Conservation (phyloP, 345 rosid species). For the Eucalyptus curtisii region DNA sequence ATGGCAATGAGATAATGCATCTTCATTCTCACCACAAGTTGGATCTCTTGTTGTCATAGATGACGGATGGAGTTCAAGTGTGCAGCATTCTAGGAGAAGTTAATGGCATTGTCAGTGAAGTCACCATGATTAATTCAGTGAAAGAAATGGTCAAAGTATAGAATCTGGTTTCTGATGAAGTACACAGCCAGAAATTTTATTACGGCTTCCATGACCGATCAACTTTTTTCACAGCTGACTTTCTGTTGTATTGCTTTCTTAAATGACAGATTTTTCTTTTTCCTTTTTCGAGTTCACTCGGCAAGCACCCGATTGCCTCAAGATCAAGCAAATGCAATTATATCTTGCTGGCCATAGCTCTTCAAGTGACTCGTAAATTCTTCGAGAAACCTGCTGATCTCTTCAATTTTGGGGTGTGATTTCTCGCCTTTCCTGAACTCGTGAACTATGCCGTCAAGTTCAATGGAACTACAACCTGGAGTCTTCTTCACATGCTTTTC, state of each 20-base stretch:
- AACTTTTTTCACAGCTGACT: neutral
- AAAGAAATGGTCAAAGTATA: neutral
- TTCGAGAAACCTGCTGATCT: constrained; percentile 11
- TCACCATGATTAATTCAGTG: neutral
- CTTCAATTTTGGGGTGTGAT: constrained; percentile 13
- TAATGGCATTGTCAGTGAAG: neutral
- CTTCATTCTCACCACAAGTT: neutral
- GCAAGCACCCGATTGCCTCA: neutral
- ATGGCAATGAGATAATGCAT: neutral
- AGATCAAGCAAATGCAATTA: neutral
- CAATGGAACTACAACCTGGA: constrained; percentile 50
- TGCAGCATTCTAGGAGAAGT: neutral
- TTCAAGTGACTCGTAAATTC: constrained; percentile 12
- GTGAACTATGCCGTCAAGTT: constrained; percentile 29
- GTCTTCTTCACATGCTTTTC: constrained; percentile 25
- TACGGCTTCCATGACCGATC: neutral
- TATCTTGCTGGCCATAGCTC: neutral
- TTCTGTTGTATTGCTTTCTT: neutral
- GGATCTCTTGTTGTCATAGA: neutral
- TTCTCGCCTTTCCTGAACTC: constrained; percentile 45
- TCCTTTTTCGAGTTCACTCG: neutral
- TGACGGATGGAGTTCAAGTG: neutral
- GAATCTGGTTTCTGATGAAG: neutral
- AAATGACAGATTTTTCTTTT: neutral
- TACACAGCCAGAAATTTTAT: neutral